Evolutionary conservation across 1,284 basidiomycete genomes (phyloP).

Genomic region (Neonothopanus nambi): DNA sequence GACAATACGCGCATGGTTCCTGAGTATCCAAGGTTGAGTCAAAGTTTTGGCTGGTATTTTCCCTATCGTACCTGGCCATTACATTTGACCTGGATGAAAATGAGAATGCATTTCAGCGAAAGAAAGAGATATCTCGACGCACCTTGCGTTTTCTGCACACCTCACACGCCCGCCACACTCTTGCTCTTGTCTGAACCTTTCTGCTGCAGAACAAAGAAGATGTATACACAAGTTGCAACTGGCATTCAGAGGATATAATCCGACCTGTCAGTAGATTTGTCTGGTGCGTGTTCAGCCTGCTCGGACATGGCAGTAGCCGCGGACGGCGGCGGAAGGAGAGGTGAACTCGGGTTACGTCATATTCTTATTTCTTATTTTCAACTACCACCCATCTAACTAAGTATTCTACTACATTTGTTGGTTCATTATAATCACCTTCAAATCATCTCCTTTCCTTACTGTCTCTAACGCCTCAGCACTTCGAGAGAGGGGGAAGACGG

Average conservation of each 20-base stretch:
- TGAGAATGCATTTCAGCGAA: background rate
- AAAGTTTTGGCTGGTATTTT: background rate
- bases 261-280: conserved; percentile 4
- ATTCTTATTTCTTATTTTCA: too few relatives aligned
- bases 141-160: conserved; percentile 5
- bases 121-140: background rate
- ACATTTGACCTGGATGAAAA: conserved; percentile 17
- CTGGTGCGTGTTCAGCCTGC: too few relatives aligned
- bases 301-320: conserved; percentile 3
- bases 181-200: conserved; percentile 8
- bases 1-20: conserved; percentile 23
- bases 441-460: conserved; percentile 19
- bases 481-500: conserved; percentile 17
- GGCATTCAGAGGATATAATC: background rate
- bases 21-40: background rate
- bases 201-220: background rate
- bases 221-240: too few relatives aligned
- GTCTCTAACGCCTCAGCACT: conserved; percentile 22
- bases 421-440: conserved; percentile 24
- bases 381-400: background rate
- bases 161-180: conserved; percentile 22
- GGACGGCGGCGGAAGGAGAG: background rate
- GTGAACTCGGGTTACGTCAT: too few relatives aligned
- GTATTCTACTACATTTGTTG: conserved; percentile 13
- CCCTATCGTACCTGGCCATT: conserved; percentile 18